A percentile compares a stretch with the other conserved stretches of the same genome.
Conservation (phyloP, 176 grass and related monocot genomes). For the Zoysia pacifica region DNA sequence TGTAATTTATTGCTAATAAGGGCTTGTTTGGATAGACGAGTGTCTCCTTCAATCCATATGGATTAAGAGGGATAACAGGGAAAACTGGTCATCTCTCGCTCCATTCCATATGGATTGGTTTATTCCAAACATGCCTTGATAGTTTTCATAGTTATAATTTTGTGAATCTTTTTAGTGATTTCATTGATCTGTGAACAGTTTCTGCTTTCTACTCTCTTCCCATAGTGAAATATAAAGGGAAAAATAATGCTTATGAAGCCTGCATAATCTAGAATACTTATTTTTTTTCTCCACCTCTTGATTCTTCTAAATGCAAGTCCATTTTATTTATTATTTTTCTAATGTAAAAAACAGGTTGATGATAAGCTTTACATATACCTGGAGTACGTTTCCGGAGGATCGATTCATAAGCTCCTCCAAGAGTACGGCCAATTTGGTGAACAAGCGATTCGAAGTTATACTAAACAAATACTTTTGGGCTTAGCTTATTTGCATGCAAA, state of each 20-base stretch:
- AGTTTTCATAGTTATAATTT: conserved; percentile 15
- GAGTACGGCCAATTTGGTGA: conserved; percentile 96
- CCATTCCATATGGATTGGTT: not conserved
- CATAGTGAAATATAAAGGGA: not conserved
- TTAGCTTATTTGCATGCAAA: conserved; percentile 95
- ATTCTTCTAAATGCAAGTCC: conserved; percentile 20
- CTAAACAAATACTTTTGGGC: conserved; percentile 96
- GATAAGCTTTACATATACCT: conserved; percentile 98
- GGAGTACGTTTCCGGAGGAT: conserved; percentile 98
- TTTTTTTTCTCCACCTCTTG: conserved; percentile 30
- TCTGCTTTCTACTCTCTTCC: conserved; percentile 13
- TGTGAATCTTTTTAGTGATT: conserved; percentile 11
- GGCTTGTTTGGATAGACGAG: not conserved
- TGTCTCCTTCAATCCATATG: not conserved
- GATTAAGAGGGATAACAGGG: not conserved
- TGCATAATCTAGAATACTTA: conserved; percentile 9
- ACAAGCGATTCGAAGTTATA: conserved; percentile 93
- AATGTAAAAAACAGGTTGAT: conserved; percentile 62
- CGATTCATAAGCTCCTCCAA: conserved; percentile 97
- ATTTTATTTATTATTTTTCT: conserved; percentile 12
- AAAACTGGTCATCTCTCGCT: not conserved
- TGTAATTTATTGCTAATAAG: conserved; percentile 28
- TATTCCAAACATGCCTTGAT: not conserved
- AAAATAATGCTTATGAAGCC: not conserved
- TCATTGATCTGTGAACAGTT: conserved; percentile 16